Percentiles rank a stretch among this genome's conserved stretches.
Conservation (phyloP, 345 rosid species). For the Eucalyptus grandis region DNA sequence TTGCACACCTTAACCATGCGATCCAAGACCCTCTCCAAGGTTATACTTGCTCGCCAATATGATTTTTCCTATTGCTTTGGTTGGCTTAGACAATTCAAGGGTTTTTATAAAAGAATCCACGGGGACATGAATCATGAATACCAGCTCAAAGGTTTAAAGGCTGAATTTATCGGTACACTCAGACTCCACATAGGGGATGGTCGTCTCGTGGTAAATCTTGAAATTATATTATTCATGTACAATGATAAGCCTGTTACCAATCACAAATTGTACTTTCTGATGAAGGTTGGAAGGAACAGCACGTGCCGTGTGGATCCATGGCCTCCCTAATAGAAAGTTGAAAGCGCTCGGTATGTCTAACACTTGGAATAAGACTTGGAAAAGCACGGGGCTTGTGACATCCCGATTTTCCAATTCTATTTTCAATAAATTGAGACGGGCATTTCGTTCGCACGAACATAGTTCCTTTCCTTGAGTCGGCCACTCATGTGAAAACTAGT, state of each 20-base stretch:
- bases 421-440: too few species aligned
- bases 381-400: fast-evolving
- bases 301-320: fast-evolving
- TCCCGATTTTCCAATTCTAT: too few species aligned
- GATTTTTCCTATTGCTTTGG: fast-evolving
- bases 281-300: fast-evolving
- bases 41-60: fast-evolving
- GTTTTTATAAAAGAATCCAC: fast-evolving
- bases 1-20: fast-evolving
- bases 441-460: too few species aligned
- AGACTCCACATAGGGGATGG: too few species aligned
- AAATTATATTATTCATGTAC: too few species aligned
- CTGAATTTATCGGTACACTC: fast-evolving
- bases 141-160: too few species aligned
- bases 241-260: fast-evolving
- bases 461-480: too few species aligned
- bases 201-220: too few species aligned
- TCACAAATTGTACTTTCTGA: fast-evolving
- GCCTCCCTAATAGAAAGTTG: too few species aligned
- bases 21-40: fast-evolving
- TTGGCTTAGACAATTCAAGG: fast-evolving
- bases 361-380: too few species aligned
- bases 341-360: fast-evolving
- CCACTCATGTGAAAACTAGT: too few species aligned
- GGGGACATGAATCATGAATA: too few species aligned